Base-by-base conservation (phyloP, 768 basidiomycete genomes). In the Tylopilus plumbeoviolaceoides region DNA sequence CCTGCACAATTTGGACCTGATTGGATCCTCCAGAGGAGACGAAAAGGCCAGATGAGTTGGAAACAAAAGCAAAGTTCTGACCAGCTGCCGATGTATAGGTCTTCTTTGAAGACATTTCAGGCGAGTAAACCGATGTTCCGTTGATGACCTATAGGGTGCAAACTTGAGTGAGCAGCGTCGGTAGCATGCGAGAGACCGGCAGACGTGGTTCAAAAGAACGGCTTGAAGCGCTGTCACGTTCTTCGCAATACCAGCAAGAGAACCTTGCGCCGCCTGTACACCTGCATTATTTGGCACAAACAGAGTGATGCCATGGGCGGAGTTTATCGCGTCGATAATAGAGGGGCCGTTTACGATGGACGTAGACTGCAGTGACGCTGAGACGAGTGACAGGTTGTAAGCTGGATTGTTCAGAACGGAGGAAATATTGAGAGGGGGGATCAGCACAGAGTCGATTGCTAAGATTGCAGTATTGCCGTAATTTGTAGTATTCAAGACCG, bases 101-200 rank as follows among this genome's bases (percentile, higher is more conserved):
- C 7, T 59, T 31, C 23, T 43, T 35, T n/a, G 69, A 57, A 6
- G 63, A 48, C 35, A 89, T 65, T 11, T 69, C 53, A 1, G 82
- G 74, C 1, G 84, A 85, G 71, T 90, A 90, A 11, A 81, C 66
- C 0, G 82, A 75, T 1, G 86, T 77, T 23, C 83, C 87, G 66
- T 89, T 89, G 59, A 90, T 79, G 53, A 82, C 65, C 82, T 84
- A 48, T 17, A 42, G 18, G 8, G n/a, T 7, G 18, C 0, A 9
- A 47, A 35, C n/a, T n/a, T n/a, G n/a, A n/a, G n/a, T 20, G 12
- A 11, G 2, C 20, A 9, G 20, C 9, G 25, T 17, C 36, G 4
- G 21, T n/a, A 27, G 31, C 7, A 50, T 2, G 17, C 20, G 43
- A 47, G 15, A 12, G 18, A 15, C 10, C 27, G 7, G 44, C 80